Evolutionary conservation across 1,139 yeast species (phyloP), one percentile per base, ranked within the genome.

Genomic region (Saccharomyces hybrid): DNA sequence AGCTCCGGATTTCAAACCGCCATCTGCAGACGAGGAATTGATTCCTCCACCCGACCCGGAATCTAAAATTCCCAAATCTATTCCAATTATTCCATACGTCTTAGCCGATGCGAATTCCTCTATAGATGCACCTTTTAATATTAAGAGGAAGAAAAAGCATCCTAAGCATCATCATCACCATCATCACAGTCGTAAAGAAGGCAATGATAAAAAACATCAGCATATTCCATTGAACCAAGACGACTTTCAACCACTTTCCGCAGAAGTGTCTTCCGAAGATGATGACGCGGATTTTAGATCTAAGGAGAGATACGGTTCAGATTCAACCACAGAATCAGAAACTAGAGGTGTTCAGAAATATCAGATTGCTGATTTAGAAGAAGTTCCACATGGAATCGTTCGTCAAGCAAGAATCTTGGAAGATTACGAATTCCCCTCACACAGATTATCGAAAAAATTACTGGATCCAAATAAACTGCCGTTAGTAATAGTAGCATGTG

Each of bases 401-500:
- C 79, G 98, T 60, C 99, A 93, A 70, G 93, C 98, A 0, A 81
- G 80, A 59, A 75, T 72, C 4, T 72, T 90, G 34, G 79, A 78
- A 8, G 78, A 81, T 50, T 93, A 93, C 72, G 72, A 75, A 54
- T 93, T 93, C 70, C 98, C 99, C 1, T 80, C 86, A 1, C 97
- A 93, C 71, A 76, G 98, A 58, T 76, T 93, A 55, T 86, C 90
- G 31, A 81, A 84, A 32, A 79, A 79, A 51, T 73, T 93, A 67
- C 74, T 81, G 57, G 95, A 90, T 64, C 83, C 87, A 55, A 76
- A 84, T 57, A 91, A 91, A 71, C 80, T 84, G 61, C 99, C 99
- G 1, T 77, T 93, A 61, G 97, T 93, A 14, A 80, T 93, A 55
- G 98, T 93, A 30, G 98, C 99, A 1, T 93, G 99, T 72, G 99